These are phyloP conservation scores for Erysiphe pulchra DNA, from an alignment of 2,329 filamentous ascomycete species.

Conservation along the genomic window DNA sequence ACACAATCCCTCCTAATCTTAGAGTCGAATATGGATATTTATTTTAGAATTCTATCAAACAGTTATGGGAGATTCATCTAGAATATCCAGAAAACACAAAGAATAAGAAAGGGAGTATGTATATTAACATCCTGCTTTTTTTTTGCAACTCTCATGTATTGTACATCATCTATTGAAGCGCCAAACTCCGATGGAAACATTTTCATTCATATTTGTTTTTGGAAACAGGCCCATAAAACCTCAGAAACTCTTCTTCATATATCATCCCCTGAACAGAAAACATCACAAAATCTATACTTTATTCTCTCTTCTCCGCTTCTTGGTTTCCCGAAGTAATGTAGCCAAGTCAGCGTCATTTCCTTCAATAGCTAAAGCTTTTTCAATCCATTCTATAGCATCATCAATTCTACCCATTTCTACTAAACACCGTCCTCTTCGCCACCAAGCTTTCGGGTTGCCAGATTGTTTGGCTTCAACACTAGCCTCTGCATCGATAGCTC, in stretches of 20 bases:
- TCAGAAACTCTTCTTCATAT: too few relatives aligned
- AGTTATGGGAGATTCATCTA: too few relatives aligned
- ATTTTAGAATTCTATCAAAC: too few relatives aligned
- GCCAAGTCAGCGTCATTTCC: constrained; percentile 39
- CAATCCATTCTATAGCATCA: constrained; percentile 61
- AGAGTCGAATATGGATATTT: too few relatives aligned
- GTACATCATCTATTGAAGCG: too few relatives aligned
- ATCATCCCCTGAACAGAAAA: neutral
- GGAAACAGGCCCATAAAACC: neutral
- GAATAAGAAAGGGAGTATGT: too few relatives aligned
- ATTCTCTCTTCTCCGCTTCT: constrained; percentile 16
- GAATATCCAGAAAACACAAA: too few relatives aligned
- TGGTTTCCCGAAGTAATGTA: constrained; percentile 36
- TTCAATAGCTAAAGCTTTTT: constrained; percentile 58
- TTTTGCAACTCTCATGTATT: too few relatives aligned
- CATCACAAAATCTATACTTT: neutral
- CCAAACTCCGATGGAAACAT: too few relatives aligned
- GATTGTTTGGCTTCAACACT: constrained; percentile 69
- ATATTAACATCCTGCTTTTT: too few relatives aligned
- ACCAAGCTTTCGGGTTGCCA: constrained; percentile 89
- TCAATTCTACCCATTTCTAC: constrained; percentile 72
- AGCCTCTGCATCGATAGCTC: constrained; percentile 61
- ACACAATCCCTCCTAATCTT: too few relatives aligned
- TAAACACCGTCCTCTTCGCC: constrained; percentile 61
- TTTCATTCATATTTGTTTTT: neutral